A percentile compares a stretch with the other conserved stretches of the same genome.
Evolutionary conservation across 2,329 filamentous ascomycete genomes (phyloP).

Genomic region (Calonectria leucothoes): DNA sequence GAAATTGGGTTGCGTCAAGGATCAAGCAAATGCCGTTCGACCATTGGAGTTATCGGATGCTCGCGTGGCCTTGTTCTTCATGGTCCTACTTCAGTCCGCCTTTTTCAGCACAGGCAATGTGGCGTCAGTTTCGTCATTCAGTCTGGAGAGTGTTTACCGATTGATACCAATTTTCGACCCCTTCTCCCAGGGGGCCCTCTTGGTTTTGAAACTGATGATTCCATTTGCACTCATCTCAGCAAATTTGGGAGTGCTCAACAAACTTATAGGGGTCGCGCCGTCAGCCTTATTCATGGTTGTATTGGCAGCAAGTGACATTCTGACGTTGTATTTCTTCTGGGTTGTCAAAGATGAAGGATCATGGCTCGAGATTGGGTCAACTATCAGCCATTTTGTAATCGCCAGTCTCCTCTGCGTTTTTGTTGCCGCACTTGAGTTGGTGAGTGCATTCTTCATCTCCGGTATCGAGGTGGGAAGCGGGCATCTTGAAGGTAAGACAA

Average conservation of each 20-base stretch:
- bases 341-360: conserved; percentile 96
- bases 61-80: conserved; percentile 92
- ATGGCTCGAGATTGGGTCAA: conserved; percentile 97
- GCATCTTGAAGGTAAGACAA: neutral
- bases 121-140: conserved; percentile 93
- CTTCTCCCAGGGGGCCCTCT: conserved; percentile 87
- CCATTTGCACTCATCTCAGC: conserved; percentile 94
- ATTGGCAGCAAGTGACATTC: conserved; percentile 89
- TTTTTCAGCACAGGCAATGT: conserved; percentile 99
- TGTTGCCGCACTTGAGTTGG: conserved; percentile 85
- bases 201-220: conserved; percentile 90
- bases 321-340: conserved; percentile 98
- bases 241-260: conserved; percentile 93
- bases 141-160: conserved; percentile 87
- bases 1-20: conserved; percentile 35
- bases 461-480: conserved; percentile 75
- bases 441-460: conserved; percentile 84
- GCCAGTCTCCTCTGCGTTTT: conserved; percentile 91
- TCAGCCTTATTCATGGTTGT: conserved; percentile 94
- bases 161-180: conserved; percentile 94
- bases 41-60: conserved; percentile 84
- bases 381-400: conserved; percentile 95
- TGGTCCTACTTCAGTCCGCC: conserved; percentile 91
- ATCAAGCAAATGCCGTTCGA: conserved; percentile 58
- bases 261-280: conserved; percentile 83